Evolutionary conservation across 2,329 filamentous ascomycete genomes (phyloP).

Genomic region (Botryotinia calthae): DNA sequence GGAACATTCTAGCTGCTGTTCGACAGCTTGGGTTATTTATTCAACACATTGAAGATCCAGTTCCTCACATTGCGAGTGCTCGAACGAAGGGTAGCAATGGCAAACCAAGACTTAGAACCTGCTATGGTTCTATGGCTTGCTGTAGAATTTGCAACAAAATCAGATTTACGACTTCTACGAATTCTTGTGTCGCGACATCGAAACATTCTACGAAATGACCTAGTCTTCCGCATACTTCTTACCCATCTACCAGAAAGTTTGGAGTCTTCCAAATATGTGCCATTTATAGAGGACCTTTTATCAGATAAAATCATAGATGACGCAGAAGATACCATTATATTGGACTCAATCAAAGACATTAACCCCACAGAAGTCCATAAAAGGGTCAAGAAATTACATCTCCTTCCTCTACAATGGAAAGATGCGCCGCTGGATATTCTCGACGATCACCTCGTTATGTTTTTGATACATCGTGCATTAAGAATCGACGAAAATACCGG

Average conservation of each 20-base stretch:
- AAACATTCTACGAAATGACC: conserved; percentile 58
- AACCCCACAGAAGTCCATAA: conserved; percentile 63
- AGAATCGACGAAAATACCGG: conserved; percentile 70
- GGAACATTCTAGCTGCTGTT: conserved; percentile 22
- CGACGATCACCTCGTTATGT: conserved; percentile 57
- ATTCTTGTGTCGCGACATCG: conserved; percentile 56
- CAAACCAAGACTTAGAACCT: conserved; percentile 51
- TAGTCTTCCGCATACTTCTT: conserved; percentile 70
- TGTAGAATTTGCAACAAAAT: conserved; percentile 64
- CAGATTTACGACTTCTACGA: conserved; percentile 62
- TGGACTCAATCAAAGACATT: conserved; percentile 54
- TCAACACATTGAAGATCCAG: neutral
- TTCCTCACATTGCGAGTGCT: neutral
- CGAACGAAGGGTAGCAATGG: conserved; percentile 32
- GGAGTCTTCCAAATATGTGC: conserved; percentile 60
- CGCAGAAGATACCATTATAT: conserved; percentile 50
- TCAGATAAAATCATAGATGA: conserved; percentile 33
- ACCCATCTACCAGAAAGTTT: conserved; percentile 73
- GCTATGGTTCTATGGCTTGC: conserved; percentile 72
- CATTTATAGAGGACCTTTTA: conserved; percentile 56
- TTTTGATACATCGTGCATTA: conserved; percentile 66
- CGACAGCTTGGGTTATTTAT: neutral
- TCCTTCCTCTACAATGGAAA: conserved; percentile 56
- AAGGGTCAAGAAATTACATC: conserved; percentile 59
- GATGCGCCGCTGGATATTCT: conserved; percentile 48